phyloP scores from a whole-genome alignment of 2,329 filamentous ascomycete species.

The Westerdykella ornata region DNA sequence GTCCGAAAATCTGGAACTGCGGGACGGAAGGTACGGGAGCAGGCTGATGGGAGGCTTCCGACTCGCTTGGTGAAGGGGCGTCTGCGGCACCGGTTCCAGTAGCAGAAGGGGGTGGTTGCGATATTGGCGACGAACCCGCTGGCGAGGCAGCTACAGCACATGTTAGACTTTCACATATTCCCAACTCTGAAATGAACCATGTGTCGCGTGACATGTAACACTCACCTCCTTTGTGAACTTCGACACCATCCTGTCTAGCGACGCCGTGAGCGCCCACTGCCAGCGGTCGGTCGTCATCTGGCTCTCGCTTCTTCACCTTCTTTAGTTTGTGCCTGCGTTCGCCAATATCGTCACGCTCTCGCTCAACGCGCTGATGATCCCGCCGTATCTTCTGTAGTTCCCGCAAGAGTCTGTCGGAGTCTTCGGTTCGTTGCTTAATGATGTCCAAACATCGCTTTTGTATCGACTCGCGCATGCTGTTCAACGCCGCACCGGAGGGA shows the following conservation, averaged over 20 bases:
- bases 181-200: neutral
- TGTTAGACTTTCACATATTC: neutral
- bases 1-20: conserved; percentile 81
- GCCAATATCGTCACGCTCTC: conserved; percentile 45
- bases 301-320: conserved; percentile 69
- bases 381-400: conserved; percentile 57
- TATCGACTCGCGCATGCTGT: conserved; percentile 59
- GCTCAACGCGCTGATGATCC: conserved; percentile 48
- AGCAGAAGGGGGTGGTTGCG: conserved; percentile 40
- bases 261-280: conserved; percentile 58
- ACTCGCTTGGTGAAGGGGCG: conserved; percentile 56
- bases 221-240: conserved; percentile 48
- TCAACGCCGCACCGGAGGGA: conserved; percentile 57
- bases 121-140: conserved; percentile 36
- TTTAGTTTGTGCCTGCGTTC: conserved; percentile 43
- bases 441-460: conserved; percentile 48
- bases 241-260: conserved; percentile 57
- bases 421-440: conserved; percentile 50
- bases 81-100: conserved; percentile 53
- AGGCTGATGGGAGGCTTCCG: conserved; percentile 53
- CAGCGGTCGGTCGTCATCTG: conserved; percentile 55
- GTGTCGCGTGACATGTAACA: no score
- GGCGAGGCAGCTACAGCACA: conserved; percentile 17
- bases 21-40: conserved; percentile 55
- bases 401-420: conserved; percentile 68